These are phyloP conservation scores for Termitomyces sp. DNA, from an alignment of 768 basidiomycete genomes.

Conservation along the genomic window DNA sequence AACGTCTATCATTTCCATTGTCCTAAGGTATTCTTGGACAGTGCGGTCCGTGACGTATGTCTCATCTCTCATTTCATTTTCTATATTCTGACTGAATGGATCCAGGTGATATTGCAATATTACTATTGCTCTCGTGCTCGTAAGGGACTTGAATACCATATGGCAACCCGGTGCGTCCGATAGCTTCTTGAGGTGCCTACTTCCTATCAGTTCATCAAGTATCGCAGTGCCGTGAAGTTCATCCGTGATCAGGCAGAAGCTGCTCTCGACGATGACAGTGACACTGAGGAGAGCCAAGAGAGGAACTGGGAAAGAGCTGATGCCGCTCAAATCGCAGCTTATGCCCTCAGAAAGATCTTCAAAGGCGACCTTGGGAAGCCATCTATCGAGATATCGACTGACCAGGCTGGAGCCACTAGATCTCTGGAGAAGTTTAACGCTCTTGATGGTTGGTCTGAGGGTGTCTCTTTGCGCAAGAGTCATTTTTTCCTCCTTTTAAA, in stretches of 20 bases:
- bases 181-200: neutral
- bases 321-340: conserved; percentile 64
- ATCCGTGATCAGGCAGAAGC: conserved; percentile 78
- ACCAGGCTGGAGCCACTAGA: conserved; percentile 20
- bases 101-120: conserved; percentile 82
- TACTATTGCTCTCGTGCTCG: conserved; percentile 78
- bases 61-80: conserved; percentile 6
- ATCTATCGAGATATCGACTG: conserved; percentile 35
- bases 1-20: conserved; percentile 91
- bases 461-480: conserved; percentile 63
- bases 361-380: conserved; percentile 49
- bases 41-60: conserved; percentile 75
- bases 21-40: conserved; percentile 76
- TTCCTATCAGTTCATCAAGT: conserved; percentile 9
- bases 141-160: conserved; percentile 80
- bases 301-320: conserved; percentile 30
- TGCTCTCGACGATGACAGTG: conserved; percentile 25
- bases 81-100: conserved; percentile 10
- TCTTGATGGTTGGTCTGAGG: conserved; percentile 69
- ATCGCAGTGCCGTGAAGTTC: conserved; percentile 72
- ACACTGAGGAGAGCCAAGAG: conserved; percentile 21
- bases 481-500: conserved; percentile 87
- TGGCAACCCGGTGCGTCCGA: conserved; percentile 71
- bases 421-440: conserved; percentile 46
- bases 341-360: conserved; percentile 62